These are phyloP conservation scores for Sugiyamaella sp. DNA, from an alignment of 1,139 yeast genomes.

Conservation along the genomic window DNA sequence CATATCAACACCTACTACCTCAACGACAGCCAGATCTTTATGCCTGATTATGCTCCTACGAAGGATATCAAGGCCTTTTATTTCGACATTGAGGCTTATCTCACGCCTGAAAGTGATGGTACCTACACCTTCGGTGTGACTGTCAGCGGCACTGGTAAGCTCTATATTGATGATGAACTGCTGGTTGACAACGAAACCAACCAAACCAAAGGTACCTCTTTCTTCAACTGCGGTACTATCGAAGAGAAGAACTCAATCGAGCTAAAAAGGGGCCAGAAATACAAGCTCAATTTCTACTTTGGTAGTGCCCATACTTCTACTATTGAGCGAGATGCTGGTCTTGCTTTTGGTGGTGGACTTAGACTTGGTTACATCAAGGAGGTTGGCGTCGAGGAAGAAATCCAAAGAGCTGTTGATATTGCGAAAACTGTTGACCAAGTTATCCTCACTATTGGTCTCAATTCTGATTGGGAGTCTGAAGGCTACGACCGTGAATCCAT, in stretches of 20 bases:
- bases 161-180: slow-evolving; percentile 55
- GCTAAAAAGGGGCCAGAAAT: slow-evolving; percentile 49
- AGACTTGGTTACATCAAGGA: slow-evolving; percentile 29
- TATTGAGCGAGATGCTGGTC: slow-evolving; percentile 36
- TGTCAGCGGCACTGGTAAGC: slow-evolving; percentile 56
- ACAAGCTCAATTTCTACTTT: slow-evolving; percentile 52
- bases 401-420: slow-evolving; percentile 47
- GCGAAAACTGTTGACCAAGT: slow-evolving; percentile 55
- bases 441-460: slow-evolving; percentile 50
- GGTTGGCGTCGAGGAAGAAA: slow-evolving; percentile 37
- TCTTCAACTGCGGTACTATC: slow-evolving; percentile 55
- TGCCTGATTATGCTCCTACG: slow-evolving; percentile 53
- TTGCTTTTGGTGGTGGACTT: slow-evolving; percentile 45
- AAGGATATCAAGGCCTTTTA: slow-evolving; percentile 43
- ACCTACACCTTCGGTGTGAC: slow-evolving; percentile 56
- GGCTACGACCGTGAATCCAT: slow-evolving; percentile 52
- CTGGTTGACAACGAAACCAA: slow-evolving; percentile 59
- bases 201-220: slow-evolving; percentile 54
- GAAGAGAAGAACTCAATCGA: slow-evolving; percentile 49
- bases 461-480: slow-evolving; percentile 56
- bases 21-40: slow-evolving; percentile 46
- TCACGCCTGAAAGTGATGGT: slow-evolving; percentile 52
- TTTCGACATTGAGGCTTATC: slow-evolving; percentile 52
- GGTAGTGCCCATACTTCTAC: slow-evolving; percentile 55
- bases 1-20: slow-evolving; percentile 46